Conservation (phyloP, 768 basidiomycete genomes). For the Dictyophora rubrovolvata region DNA sequence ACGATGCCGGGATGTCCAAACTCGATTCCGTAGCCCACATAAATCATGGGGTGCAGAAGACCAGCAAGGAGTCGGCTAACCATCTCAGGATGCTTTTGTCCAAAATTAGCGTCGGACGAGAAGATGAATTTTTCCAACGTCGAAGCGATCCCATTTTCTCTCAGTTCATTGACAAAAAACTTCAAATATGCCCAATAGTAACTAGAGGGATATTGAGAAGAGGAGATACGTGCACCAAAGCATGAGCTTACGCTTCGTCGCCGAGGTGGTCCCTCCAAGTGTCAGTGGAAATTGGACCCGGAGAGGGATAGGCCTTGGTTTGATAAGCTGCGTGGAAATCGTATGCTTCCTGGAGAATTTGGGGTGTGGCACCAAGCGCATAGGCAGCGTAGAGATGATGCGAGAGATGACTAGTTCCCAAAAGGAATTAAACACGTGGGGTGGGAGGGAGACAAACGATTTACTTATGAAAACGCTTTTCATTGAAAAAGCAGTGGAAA, state of each 20-base stretch:
- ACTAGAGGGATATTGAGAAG: conserved; percentile 22
- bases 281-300: conserved; percentile 31
- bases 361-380: conserved; percentile 42
- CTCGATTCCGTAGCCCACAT: conserved; percentile 52
- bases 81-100: conserved; percentile 22
- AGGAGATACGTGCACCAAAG: neutral
- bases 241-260: conserved; percentile 35
- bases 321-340: conserved; percentile 25
- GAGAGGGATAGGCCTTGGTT: conserved; percentile 31
- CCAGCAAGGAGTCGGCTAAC: conserved; percentile 9
- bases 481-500: conserved; percentile 48
- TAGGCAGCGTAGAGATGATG: conserved; percentile 53
- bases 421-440: conserved; percentile 12
- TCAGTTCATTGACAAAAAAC: conserved; percentile 38
- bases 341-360: conserved; percentile 34
- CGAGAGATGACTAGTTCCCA: conserved; percentile 36
- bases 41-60: conserved; percentile 55
- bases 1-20: conserved; percentile 49
- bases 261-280: conserved; percentile 50
- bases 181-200: conserved; percentile 49
- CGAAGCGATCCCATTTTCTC: conserved; percentile 32
- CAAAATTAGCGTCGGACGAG: conserved; percentile 38
- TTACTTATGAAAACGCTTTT: conserved; percentile 39
- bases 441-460: neutral
- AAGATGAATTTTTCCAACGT: conserved; percentile 57